Percentiles rank a stretch among this genome's conserved stretches.
Evolutionary conservation across 805 yeast species (phyloP).

Genomic region (Candida krabiensis): DNA sequence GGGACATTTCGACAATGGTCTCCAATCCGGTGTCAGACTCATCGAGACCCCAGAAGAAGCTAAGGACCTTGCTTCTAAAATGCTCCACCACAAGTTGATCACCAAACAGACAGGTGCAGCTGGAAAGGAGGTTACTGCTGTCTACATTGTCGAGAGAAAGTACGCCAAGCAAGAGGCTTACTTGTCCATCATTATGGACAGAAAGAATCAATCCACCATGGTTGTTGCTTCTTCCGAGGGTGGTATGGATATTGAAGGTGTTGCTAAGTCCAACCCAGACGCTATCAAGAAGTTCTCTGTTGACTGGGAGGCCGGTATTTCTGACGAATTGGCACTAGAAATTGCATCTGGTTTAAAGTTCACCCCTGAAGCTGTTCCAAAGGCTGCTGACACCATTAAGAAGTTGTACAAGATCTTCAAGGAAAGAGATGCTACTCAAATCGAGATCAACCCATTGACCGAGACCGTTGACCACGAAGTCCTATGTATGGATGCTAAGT

Average conservation of each 20-base stretch:
- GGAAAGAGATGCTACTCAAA: constrained; percentile 96
- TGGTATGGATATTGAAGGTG: constrained; percentile 99
- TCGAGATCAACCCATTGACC: constrained; percentile 96
- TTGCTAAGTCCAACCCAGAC: constrained; percentile 85
- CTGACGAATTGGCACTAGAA: constrained; percentile 69
- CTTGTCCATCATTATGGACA: constrained; percentile 91
- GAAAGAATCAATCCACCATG: constrained; percentile 85
- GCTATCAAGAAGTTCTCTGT: constrained; percentile 89
- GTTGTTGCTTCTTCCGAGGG: constrained; percentile 97
- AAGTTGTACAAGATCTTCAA: constrained; percentile 85
- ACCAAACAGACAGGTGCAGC: constrained; percentile 98
- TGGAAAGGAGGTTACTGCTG: constrained; percentile 97
- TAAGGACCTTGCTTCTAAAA: constrained; percentile 77
- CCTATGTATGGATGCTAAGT: constrained; percentile 98
- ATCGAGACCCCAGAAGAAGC: constrained; percentile 86
- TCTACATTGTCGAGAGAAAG: constrained; percentile 92
- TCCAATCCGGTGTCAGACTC: constrained; percentile 95
- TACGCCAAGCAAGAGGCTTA: constrained; percentile 94
- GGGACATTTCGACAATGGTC: constrained; percentile 94
- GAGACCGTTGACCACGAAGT: constrained; percentile 90
- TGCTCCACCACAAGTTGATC: constrained; percentile 90
- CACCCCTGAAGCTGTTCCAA: constrained; percentile 70
- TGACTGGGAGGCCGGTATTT: constrained; percentile 75
- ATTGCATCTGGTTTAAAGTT: constrained; percentile 83
- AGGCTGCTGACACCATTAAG: constrained; percentile 85